Percentiles rank a stretch among this genome's conserved stretches.
Evolutionary conservation across 2,329 filamentous ascomycete genomes (phyloP).

Genomic region (Colletotrichum sp.): DNA sequence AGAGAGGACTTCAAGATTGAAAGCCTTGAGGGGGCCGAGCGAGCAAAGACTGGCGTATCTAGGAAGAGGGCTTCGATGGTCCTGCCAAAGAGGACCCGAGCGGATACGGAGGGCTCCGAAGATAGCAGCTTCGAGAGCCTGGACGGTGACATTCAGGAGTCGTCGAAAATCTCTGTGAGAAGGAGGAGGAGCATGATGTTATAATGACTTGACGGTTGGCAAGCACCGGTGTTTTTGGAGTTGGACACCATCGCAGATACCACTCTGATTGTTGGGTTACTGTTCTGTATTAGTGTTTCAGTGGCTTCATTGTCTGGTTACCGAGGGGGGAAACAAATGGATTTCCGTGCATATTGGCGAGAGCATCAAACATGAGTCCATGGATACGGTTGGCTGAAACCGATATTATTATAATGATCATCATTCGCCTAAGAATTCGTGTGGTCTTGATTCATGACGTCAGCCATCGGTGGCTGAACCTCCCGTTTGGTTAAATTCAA

Average conservation of each 20-base stretch:
- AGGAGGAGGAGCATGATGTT: slow-evolving; percentile 66
- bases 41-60: slow-evolving; percentile 24
- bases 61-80: slow-evolving; percentile 50
- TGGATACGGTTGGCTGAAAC: not conserved
- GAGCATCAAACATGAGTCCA: not conserved
- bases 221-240: slow-evolving; percentile 21
- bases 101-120: slow-evolving; percentile 28
- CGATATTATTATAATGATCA: slow-evolving; percentile 20
- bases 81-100: slow-evolving; percentile 35
- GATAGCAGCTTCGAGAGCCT: slow-evolving; percentile 34
- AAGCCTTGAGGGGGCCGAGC: slow-evolving; percentile 28
- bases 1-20: slow-evolving; percentile 38
- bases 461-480: not conserved
- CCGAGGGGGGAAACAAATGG: not conserved
- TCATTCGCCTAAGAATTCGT: slow-evolving; percentile 8
- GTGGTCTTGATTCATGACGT: slow-evolving; percentile 12
- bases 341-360: not conserved
- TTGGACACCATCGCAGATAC: slow-evolving; percentile 14
- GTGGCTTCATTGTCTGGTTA: slow-evolving; percentile 5
- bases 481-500: not conserved
- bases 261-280: slow-evolving; percentile 8
- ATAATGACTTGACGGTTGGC: slow-evolving; percentile 36
- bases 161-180: slow-evolving; percentile 41
- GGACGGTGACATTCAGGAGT: slow-evolving; percentile 3
- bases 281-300: not conserved